A percentile compares a stretch with the other conserved stretches of the same genome.
Evolutionary conservation across 2,329 filamentous ascomycete genomes (phyloP).

Genomic region (Microcyclosporella mali): DNA sequence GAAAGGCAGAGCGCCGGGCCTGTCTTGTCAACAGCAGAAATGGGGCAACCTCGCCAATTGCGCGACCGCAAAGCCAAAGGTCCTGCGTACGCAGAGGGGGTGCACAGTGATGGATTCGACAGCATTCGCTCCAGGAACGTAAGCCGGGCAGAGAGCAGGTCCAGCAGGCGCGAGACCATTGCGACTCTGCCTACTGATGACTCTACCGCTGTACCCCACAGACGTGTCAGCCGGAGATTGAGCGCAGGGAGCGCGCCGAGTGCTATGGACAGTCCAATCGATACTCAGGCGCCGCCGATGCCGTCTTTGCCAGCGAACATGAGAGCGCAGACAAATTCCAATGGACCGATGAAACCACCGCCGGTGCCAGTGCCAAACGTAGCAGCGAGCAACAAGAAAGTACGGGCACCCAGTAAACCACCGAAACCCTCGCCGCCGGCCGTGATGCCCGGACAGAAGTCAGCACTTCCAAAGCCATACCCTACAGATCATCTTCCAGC

Average conservation of each 20-base stretch:
- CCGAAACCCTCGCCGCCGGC: conserved; percentile 8
- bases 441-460: conserved; percentile 27
- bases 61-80: conserved; percentile 29
- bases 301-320: conserved; percentile 15
- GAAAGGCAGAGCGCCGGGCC: conserved; percentile 57
- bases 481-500: conserved; percentile 1
- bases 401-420: conserved; percentile 20
- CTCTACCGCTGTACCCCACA: conserved; percentile 24
- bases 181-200: conserved; percentile 29
- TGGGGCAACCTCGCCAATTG: conserved; percentile 58
- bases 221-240: conserved; percentile 24
- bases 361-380: conserved; percentile 13
- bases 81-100: conserved; percentile 18
- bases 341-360: conserved; percentile 28
- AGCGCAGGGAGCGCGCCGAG: conserved; percentile 29
- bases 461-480: conserved; percentile 2
- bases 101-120: conserved; percentile 22
- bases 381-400: conserved; percentile 24
- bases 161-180: conserved; percentile 33
- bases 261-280: conserved; percentile 23
- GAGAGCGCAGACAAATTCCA: conserved; percentile 2
- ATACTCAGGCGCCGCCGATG: conserved; percentile 17
- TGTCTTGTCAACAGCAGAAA: conserved; percentile 33
- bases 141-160: conserved; percentile 18
- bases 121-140: conserved; percentile 14